phyloP scores from a whole-genome alignment of 177 flowering plant species.

The Vitis hybrid region DNA sequence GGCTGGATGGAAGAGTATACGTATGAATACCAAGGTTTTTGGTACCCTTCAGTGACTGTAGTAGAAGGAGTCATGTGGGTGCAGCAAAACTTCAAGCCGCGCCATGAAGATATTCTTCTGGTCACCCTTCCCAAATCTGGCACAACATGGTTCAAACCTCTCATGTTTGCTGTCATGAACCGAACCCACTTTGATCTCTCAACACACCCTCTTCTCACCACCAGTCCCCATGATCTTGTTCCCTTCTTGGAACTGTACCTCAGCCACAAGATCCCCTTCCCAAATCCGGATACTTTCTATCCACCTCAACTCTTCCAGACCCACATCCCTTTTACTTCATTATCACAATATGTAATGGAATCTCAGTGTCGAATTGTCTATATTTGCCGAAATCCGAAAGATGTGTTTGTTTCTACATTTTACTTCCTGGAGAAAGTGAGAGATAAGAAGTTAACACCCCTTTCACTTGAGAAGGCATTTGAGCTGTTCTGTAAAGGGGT shows the following conservation, averaged over 20 bases:
- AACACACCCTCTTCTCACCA: slow-evolving; percentile 9
- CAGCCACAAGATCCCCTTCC: background rate
- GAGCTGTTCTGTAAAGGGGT: slow-evolving; percentile 21
- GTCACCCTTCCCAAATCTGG: slow-evolving; percentile 13
- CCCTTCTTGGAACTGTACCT: slow-evolving; percentile 12
- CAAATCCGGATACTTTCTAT: background rate
- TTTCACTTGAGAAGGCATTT: slow-evolving; percentile 18
- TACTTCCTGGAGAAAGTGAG: background rate
- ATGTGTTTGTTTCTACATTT: no score
- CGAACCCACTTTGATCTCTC: background rate
- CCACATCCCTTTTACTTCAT: background rate
- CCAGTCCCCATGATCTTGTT: slow-evolving; percentile 11
- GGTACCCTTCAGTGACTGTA: background rate
- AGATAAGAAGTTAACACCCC: background rate
- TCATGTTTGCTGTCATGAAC: slow-evolving; percentile 2
- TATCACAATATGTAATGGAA: background rate
- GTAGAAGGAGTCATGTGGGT: background rate
- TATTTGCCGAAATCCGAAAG: no score
- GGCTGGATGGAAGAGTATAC: slow-evolving; percentile 1
- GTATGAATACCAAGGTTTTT: slow-evolving; percentile 10
- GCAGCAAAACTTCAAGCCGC: slow-evolving; percentile 11
- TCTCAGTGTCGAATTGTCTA: slow-evolving; percentile 8
- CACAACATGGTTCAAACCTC: slow-evolving; percentile 12
- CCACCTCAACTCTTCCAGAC: slow-evolving; percentile 1
- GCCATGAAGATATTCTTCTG: slow-evolving; percentile 11